Conservation (phyloP, 106 monocot genomes). For the Vanilla planifolia region DNA sequence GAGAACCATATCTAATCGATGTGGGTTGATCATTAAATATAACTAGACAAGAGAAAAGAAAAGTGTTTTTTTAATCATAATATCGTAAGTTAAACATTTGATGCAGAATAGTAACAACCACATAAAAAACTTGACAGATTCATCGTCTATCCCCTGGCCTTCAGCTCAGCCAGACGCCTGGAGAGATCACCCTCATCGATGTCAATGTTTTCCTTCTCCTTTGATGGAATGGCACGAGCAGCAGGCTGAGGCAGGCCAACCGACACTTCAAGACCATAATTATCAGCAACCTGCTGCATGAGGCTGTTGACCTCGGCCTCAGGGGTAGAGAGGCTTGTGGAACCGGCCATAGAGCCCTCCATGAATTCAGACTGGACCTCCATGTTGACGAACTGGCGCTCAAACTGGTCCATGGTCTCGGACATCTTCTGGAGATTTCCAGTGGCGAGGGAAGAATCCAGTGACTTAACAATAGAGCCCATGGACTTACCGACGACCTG, state of each 20-base stretch:
- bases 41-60: background rate
- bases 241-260: constrained; percentile 24
- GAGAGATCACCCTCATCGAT: constrained; percentile 19
- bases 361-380: constrained; percentile 38
- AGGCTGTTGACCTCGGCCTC: constrained; percentile 24
- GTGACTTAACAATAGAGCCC: constrained; percentile 18
- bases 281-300: constrained; percentile 33
- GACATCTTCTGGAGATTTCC: constrained; percentile 29
- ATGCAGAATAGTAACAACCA: background rate
- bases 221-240: constrained; percentile 9
- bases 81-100: background rate
- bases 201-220: constrained; percentile 16
- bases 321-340: constrained; percentile 22
- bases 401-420: constrained; percentile 34
- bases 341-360: constrained; percentile 23
- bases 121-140: background rate
- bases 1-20: too few species aligned
- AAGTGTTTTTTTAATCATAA: background rate
- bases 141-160: constrained; percentile 13
- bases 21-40: too few species aligned
- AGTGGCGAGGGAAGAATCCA: constrained; percentile 19
- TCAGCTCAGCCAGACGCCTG: constrained; percentile 16
- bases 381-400: constrained; percentile 37
- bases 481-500: constrained; percentile 26
- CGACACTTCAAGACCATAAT: constrained; percentile 20